Conservation (phyloP, 495 filamentous ascomycete species). For the Neurospora sp. region DNA sequence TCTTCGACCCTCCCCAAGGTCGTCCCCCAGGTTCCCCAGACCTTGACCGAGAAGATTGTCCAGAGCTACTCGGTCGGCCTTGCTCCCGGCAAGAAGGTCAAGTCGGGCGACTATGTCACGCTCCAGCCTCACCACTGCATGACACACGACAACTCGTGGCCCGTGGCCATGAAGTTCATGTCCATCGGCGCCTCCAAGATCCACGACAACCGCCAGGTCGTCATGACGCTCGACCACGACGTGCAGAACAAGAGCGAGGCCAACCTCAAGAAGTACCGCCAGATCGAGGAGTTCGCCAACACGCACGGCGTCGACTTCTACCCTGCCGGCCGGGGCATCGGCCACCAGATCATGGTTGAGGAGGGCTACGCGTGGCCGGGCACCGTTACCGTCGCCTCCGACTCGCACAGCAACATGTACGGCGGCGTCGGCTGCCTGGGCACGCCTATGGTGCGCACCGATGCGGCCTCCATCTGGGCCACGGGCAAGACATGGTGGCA, state of each 20-base stretch:
- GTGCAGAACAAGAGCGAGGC: conserved; percentile 77
- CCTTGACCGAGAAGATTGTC: conserved; percentile 87
- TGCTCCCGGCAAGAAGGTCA: conserved; percentile 58
- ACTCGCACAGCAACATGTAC: conserved; percentile 84
- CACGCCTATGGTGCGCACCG: conserved; percentile 77
- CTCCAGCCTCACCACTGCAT: conserved; percentile 67
- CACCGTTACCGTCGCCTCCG: conserved; percentile 70
- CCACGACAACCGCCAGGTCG: conserved; percentile 61
- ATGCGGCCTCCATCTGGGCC: conserved; percentile 80
- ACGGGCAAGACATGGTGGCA: conserved; percentile 84
- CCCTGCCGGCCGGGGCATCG: conserved; percentile 60
- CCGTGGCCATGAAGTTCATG: conserved; percentile 78
- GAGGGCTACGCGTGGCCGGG: conserved; percentile 59
- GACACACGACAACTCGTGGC: conserved; percentile 92
- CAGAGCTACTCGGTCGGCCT: conserved; percentile 68
- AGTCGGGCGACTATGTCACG: conserved; percentile 73
- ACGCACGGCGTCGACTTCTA: conserved; percentile 77
- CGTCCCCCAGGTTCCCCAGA: conserved; percentile 44
- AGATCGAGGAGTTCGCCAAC: conserved; percentile 80
- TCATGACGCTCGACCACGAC: conserved; percentile 90
- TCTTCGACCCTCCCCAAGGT: conserved; percentile 1
- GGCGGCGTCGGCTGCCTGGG: conserved; percentile 70
- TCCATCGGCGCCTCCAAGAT: conserved; percentile 74
- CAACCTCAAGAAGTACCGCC: conserved; percentile 75
- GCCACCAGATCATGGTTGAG: conserved; percentile 32